Base-by-base conservation (phyloP, 2,329 filamentous ascomycete genomes). In the Fusarium sp. region DNA sequence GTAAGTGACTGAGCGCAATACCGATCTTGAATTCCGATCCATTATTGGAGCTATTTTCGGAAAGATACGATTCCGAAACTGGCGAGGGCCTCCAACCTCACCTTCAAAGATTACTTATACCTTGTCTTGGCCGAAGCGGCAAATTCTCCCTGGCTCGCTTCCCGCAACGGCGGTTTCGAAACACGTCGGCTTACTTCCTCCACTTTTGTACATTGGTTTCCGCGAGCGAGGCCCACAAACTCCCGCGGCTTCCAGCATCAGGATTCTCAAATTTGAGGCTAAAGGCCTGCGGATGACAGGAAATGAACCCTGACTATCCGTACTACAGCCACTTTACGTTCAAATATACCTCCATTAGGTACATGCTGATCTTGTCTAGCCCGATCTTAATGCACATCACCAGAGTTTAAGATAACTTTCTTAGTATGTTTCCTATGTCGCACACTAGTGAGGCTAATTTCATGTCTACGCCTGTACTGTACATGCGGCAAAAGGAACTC, bases 161-260 rank as follows among this genome's bases (percentile, higher is more conserved):
- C 52, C 53, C 54, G 56, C 62, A 56, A 71, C 69, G 69, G 71
- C 41, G 64, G 69, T 74, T 74, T 74, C 71, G 71, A 73, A 74
- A 73, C 71, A 59, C 64, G 56, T 63, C 52, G 59, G 65, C 61
- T 64, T 61, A 57, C 52, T 55, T 18, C 61, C 66, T 73, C 71
- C 71, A 70, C 70, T 66, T 63, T 68, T 16, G 33, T 20, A 57
- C 53, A 41, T 58, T 63, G 38, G 35, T 63, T 60, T 64, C 63
- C 46, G 42, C 42, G 26, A 43, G 39, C 33, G 38, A 55, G 67
- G 63, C 53, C 67, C 67, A 70, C 67, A 70, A 53, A 57, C 67
- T 68, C 49, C 59, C 49, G 49, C 57, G 33, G 23, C 67, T 60
- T 70, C 63, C 57, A 66, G 54, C 39, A 39, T 54, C 41, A 63